These are phyloP conservation scores for Blepharisma japonicum DNA, from an alignment of 73 alveolate genomes.

Conservation along the genomic window DNA sequence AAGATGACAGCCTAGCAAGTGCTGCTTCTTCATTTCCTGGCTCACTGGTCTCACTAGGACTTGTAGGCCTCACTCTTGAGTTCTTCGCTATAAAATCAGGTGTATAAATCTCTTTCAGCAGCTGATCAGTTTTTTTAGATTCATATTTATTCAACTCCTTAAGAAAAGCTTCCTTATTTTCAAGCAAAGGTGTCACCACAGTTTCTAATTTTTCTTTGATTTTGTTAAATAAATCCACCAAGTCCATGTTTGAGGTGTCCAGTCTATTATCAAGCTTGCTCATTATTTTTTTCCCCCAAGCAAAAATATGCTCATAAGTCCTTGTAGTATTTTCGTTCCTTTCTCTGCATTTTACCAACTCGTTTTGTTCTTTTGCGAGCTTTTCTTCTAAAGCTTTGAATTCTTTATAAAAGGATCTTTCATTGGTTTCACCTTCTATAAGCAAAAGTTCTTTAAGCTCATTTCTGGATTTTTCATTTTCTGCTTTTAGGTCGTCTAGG, in stretches of 20 bases:
- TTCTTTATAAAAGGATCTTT: not conserved
- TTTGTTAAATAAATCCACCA: not conserved
- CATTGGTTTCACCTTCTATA: not conserved
- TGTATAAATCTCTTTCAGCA: too few relatives aligned
- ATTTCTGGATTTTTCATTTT: slow-evolving; percentile 58
- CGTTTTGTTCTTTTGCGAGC: not conserved
- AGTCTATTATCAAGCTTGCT: not conserved
- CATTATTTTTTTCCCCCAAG: slow-evolving; percentile 17
- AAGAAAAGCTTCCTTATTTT: not conserved
- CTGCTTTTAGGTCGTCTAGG: slow-evolving; percentile 71
- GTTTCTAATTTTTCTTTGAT: not conserved
- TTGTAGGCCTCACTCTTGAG: too few relatives aligned
- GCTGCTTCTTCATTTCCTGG: too few relatives aligned
- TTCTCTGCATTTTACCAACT: not conserved
- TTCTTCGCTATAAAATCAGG: too few relatives aligned
- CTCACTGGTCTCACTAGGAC: too few relatives aligned
- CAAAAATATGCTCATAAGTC: not conserved
- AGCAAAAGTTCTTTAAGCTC: not conserved
- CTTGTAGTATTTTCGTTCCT: not conserved
- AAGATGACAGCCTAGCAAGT: too few relatives aligned
- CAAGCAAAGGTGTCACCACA: not conserved
- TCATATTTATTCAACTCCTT: not conserved
- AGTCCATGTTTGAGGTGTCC: not conserved
- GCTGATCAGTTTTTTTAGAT: slow-evolving; percentile 8
- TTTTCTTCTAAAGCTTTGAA: not conserved